Conservation (phyloP, 805 yeast genomes). For the Cyberlindnera suaveolens region DNA sequence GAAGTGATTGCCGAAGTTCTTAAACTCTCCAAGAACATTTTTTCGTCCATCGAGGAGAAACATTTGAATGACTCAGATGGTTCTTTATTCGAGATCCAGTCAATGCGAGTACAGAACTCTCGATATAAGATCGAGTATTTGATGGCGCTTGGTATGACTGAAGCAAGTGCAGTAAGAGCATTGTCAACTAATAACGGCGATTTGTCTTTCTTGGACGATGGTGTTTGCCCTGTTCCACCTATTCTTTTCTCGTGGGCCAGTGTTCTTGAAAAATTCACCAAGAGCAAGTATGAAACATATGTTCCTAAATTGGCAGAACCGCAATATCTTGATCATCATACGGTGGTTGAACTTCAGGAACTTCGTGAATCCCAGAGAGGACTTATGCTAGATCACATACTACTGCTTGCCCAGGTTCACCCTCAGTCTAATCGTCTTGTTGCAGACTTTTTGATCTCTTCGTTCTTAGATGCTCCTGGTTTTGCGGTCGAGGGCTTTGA, state of each 20-base stretch:
- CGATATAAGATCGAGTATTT: slow-evolving; percentile 29
- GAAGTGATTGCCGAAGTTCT: slow-evolving; percentile 41
- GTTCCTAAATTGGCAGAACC: slow-evolving; percentile 29
- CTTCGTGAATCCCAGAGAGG: slow-evolving; percentile 29
- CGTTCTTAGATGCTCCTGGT: slow-evolving; percentile 28
- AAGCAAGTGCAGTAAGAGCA: slow-evolving; percentile 24
- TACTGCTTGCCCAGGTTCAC: slow-evolving; percentile 36
- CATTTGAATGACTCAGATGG: slow-evolving; percentile 30
- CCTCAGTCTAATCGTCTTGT: slow-evolving; percentile 33
- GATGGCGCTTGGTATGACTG: slow-evolving; percentile 24
- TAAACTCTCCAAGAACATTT: slow-evolving; percentile 37
- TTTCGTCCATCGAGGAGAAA: slow-evolving; percentile 30
- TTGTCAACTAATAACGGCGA: slow-evolving; percentile 29
- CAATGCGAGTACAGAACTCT: slow-evolving; percentile 38
- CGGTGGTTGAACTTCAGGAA: slow-evolving; percentile 35
- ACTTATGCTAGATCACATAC: slow-evolving; percentile 34
- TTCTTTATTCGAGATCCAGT: slow-evolving; percentile 28
- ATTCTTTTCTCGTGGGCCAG: slow-evolving; percentile 27
- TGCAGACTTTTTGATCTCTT: slow-evolving; percentile 33
- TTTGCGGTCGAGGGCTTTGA: slow-evolving; percentile 30
- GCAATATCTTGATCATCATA: slow-evolving; percentile 32
- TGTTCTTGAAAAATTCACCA: slow-evolving; percentile 11
- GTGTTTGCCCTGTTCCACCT: slow-evolving; percentile 21
- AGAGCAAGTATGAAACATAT: slow-evolving; percentile 21
- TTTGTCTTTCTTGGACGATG: slow-evolving; percentile 20